Evolutionary conservation across 768 basidiomycete genomes (phyloP).

Genomic region (Polyporus arcularius): DNA sequence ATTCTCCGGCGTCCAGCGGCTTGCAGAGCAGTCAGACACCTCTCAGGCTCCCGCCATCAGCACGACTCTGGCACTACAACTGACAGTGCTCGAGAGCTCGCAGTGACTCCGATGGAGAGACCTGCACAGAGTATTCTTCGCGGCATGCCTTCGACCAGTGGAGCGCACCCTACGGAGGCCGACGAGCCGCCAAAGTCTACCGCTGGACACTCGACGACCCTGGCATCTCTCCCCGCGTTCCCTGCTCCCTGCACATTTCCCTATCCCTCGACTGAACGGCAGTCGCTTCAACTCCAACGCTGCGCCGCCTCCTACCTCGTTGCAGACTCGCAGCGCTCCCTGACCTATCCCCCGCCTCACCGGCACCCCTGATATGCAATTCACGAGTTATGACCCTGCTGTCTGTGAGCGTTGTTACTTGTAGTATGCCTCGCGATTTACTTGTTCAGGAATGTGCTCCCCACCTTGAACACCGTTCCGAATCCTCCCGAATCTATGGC

Average conservation of each 20-base stretch:
- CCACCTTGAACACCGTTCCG: too few relatives aligned
- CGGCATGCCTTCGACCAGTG: constrained; percentile 16
- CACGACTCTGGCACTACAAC: neutral
- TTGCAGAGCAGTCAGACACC: neutral
- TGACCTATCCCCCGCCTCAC: constrained; percentile 12
- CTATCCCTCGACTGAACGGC: constrained; percentile 49
- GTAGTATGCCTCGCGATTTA: too few relatives aligned
- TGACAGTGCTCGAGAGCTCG: neutral
- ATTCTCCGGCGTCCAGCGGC: too few relatives aligned
- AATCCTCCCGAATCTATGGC: too few relatives aligned
- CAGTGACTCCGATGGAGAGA: constrained; percentile 4
- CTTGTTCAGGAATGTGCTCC: too few relatives aligned
- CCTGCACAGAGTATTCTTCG: constrained; percentile 20
- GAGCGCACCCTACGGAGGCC: neutral
- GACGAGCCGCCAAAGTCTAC: constrained; percentile 16
- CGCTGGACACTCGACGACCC: constrained; percentile 36
- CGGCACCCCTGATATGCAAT: constrained; percentile 5
- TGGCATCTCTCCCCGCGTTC: constrained; percentile 71
- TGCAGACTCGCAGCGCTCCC: neutral
- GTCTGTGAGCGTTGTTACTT: too few relatives aligned
- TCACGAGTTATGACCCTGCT: too few relatives aligned
- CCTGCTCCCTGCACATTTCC: constrained; percentile 74
- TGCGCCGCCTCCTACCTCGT: neutral
- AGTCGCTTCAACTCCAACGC: constrained; percentile 4
- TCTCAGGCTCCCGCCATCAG: constrained; percentile 5